Evolutionary conservation across 2,329 filamentous ascomycete species (phyloP).

Genomic region (Trichoderma brevicompactum): DNA sequence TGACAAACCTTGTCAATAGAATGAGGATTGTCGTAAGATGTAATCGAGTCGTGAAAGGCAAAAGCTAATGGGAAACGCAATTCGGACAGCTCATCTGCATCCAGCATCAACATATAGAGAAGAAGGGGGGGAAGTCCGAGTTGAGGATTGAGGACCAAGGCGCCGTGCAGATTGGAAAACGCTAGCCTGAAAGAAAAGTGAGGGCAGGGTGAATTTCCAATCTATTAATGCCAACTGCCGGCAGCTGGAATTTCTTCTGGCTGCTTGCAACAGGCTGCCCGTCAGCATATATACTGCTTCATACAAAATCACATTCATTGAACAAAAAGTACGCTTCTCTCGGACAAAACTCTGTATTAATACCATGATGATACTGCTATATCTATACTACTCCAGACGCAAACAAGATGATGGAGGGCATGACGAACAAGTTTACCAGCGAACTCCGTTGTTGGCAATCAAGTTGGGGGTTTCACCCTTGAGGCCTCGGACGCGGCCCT

Average conservation of each 20-base stretch:
- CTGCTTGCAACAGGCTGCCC: neutral
- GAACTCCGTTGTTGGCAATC: slow-evolving; percentile 53
- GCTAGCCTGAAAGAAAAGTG: neutral
- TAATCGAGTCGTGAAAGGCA: too few relatives aligned
- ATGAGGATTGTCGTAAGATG: neutral
- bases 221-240: neutral
- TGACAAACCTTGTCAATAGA: neutral
- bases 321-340: neutral
- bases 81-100: too few relatives aligned
- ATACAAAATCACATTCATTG: neutral
- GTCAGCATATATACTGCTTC: neutral
- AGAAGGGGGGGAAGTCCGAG: neutral
- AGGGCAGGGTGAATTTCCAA: neutral
- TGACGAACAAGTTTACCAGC: neutral
- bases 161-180: too few relatives aligned
- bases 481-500: slow-evolving; percentile 43
- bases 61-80: too few relatives aligned
- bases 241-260: neutral
- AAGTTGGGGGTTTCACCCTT: slow-evolving; percentile 48
- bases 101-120: neutral
- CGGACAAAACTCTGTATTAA: neutral
- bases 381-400: neutral
- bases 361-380: slow-evolving; percentile 8
- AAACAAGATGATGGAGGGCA: neutral
- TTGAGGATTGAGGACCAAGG: neutral